These are phyloP conservation scores for Linum usitatissimum DNA, from an alignment of 345 rosid genomes.

Conservation along the genomic window DNA sequence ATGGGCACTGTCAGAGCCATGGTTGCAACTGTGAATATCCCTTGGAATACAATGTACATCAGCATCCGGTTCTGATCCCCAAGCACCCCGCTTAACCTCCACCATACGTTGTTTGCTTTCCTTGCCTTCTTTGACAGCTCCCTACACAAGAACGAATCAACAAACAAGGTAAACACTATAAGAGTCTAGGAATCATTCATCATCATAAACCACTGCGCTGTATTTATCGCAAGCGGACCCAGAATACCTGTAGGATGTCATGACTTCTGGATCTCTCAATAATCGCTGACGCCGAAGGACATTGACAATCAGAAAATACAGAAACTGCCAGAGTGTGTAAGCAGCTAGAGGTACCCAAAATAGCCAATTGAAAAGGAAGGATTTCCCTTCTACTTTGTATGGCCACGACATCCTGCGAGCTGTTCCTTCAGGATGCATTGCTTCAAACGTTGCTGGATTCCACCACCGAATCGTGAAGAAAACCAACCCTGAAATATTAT, in stretches of 20 bases:
- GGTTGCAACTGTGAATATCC: slow-evolving; percentile 78
- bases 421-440: slow-evolving; percentile 79
- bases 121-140: slow-evolving; percentile 83
- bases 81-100: slow-evolving; percentile 72
- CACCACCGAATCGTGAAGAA: slow-evolving; percentile 98
- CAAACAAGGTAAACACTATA: neutral
- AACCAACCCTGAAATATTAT: slow-evolving; percentile 51
- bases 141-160: slow-evolving; percentile 19
- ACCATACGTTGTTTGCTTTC: slow-evolving; percentile 78
- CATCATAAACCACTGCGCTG: neutral
- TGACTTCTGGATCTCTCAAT: slow-evolving; percentile 93
- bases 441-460: slow-evolving; percentile 85
- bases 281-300: slow-evolving; percentile 86
- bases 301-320: slow-evolving; percentile 81
- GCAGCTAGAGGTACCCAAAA: slow-evolving; percentile 76
- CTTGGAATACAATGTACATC: slow-evolving; percentile 75
- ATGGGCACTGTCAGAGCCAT: slow-evolving; percentile 89
- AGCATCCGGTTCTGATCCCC: slow-evolving; percentile 75
- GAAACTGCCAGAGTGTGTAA: slow-evolving; percentile 82
- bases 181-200: neutral
- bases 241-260: slow-evolving; percentile 87
- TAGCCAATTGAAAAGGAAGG: slow-evolving; percentile 75
- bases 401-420: slow-evolving; percentile 71
- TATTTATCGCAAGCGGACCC: neutral
- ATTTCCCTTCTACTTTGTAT: slow-evolving; percentile 57